A percentile compares a stretch with the other conserved stretches of the same genome.
phyloP scores from a whole-genome alignment of 2,329 filamentous ascomycete genomes.

The Herpotrichia juniperi region DNA sequence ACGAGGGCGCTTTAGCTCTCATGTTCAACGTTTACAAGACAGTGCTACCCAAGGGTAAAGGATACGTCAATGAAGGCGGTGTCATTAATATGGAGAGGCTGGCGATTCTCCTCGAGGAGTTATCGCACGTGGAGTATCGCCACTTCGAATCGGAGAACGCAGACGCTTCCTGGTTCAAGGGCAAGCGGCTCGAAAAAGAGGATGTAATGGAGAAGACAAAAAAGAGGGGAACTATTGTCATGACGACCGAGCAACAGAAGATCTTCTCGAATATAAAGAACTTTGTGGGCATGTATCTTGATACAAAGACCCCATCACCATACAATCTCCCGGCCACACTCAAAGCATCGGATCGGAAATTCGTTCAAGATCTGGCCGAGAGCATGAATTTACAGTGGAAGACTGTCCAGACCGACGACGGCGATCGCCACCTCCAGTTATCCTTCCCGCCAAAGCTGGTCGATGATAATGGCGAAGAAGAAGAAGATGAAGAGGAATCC shows the following conservation, averaged over 20 bases:
- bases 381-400: slow-evolving; percentile 70
- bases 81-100: slow-evolving; percentile 87
- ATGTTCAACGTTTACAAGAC: slow-evolving; percentile 98
- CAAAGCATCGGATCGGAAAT: slow-evolving; percentile 86
- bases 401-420: slow-evolving; percentile 67
- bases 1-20: slow-evolving; percentile 92
- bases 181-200: slow-evolving; percentile 76
- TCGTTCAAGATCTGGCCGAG: slow-evolving; percentile 84
- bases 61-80: slow-evolving; percentile 96
- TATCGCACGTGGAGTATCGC: slow-evolving; percentile 87
- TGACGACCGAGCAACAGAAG: slow-evolving; percentile 81
- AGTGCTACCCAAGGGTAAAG: slow-evolving; percentile 82
- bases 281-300: slow-evolving; percentile 74
- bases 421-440: slow-evolving; percentile 69
- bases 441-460: slow-evolving; percentile 61
- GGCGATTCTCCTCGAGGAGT: slow-evolving; percentile 76
- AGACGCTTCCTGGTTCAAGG: slow-evolving; percentile 89
- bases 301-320: slow-evolving; percentile 50
- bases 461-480: slow-evolving; percentile 64
- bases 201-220: slow-evolving; percentile 68
- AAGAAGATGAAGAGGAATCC: slow-evolving; percentile 80
- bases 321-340: slow-evolving; percentile 77
- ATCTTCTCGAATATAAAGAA: slow-evolving; percentile 83
- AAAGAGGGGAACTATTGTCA: slow-evolving; percentile 68
- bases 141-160: slow-evolving; percentile 91